Conservation (phyloP, 352 stramenopile species). For the Saprolegnia diclina region DNA sequence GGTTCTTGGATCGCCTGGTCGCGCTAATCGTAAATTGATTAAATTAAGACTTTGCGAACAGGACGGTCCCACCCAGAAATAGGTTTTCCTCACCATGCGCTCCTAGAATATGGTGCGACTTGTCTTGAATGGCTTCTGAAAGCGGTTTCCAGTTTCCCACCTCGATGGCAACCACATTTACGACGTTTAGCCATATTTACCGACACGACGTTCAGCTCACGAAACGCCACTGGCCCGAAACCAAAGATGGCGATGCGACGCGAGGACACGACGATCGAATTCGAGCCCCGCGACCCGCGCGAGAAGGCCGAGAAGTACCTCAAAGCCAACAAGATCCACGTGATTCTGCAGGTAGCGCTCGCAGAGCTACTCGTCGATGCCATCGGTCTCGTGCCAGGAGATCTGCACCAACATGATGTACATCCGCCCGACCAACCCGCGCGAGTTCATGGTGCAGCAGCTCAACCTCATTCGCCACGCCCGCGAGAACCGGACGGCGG, state of each 20-base stretch:
- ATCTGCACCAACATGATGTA: conserved; percentile 52
- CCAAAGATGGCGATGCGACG: background rate
- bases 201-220: too few relatives aligned
- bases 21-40: too few relatives aligned
- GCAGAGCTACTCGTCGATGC: background rate
- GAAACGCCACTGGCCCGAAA: too few relatives aligned
- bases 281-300: conserved; percentile 3
- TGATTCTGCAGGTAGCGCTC: conserved; percentile 11
- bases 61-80: too few relatives aligned
- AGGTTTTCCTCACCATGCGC: too few relatives aligned
- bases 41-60: too few relatives aligned
- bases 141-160: too few relatives aligned
- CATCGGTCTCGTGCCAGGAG: background rate
- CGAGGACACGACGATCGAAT: background rate
- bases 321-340: conserved; percentile 22
- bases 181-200: too few relatives aligned
- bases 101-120: too few relatives aligned
- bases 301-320: conserved; percentile 12
- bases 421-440: conserved; percentile 52
- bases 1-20: too few relatives aligned
- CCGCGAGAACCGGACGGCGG: conserved; percentile 50
- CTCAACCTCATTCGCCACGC: conserved; percentile 48
- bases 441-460: conserved; percentile 53
- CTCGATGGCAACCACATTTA: too few relatives aligned
- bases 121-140: too few relatives aligned